These are phyloP conservation scores for Elsinoe ampelina DNA, from an alignment of 2,329 filamentous ascomycete species.

Conservation along the genomic window DNA sequence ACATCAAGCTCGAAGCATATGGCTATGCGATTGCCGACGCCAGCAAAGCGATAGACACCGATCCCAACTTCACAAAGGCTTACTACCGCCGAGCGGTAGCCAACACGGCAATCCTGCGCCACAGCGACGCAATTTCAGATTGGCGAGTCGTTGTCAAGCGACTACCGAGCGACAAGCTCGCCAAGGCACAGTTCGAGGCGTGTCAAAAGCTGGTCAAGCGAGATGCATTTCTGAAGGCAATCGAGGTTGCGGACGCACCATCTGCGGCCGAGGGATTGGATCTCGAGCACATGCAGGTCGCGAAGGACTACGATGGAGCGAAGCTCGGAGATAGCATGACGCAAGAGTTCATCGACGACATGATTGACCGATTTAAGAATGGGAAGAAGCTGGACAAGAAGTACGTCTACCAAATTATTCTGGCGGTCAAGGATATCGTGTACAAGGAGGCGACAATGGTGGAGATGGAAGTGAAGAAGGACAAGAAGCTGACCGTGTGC, in stretches of 20 bases:
- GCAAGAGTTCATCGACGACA: slow-evolving; percentile 92
- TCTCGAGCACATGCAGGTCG: slow-evolving; percentile 73
- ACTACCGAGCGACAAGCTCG: slow-evolving; percentile 80
- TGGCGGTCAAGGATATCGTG: slow-evolving; percentile 80
- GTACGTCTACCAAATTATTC: slow-evolving; percentile 93
- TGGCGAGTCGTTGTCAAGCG: slow-evolving; percentile 86
- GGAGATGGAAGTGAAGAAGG: slow-evolving; percentile 72
- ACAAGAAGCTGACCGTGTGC: slow-evolving; percentile 79
- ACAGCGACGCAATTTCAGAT: slow-evolving; percentile 80
- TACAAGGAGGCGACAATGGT: slow-evolving; percentile 96
- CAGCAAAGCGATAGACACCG: slow-evolving; percentile 80
- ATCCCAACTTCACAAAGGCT: slow-evolving; percentile 83
- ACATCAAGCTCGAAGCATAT: slow-evolving; percentile 93
- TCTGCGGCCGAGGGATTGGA: slow-evolving; percentile 88
- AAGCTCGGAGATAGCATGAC: slow-evolving; percentile 77
- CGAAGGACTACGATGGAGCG: slow-evolving; percentile 76
- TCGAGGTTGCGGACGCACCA: slow-evolving; percentile 84
- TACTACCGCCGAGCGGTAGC: slow-evolving; percentile 91
- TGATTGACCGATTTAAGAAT: slow-evolving; percentile 90
- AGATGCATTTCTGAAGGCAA: slow-evolving; percentile 86
- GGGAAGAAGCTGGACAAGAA: slow-evolving; percentile 94
- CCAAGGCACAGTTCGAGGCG: slow-evolving; percentile 80
- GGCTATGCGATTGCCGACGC: slow-evolving; percentile 89
- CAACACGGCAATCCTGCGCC: slow-evolving; percentile 80
- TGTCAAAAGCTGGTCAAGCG: slow-evolving; percentile 93